Percentiles rank a stretch among this genome's conserved stretches.
Evolutionary conservation across 345 rosid species (phyloP).

Genomic region (Linum tenue): DNA sequence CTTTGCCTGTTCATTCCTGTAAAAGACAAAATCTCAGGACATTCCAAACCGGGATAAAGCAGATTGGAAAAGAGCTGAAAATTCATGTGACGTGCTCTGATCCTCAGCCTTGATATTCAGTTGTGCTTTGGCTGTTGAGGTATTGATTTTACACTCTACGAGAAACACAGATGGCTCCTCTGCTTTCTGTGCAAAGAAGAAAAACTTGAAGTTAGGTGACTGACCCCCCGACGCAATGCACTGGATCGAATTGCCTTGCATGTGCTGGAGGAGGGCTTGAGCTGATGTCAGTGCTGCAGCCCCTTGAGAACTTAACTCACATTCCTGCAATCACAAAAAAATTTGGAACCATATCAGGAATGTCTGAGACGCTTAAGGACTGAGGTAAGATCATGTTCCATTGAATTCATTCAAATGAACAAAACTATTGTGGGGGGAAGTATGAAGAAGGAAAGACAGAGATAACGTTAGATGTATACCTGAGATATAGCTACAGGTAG

Average conservation of each 20-base stretch:
- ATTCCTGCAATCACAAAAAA: slow-evolving; percentile 40
- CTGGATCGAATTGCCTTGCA: slow-evolving; percentile 77
- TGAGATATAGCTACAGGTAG: slow-evolving; percentile 56
- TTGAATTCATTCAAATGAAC: neutral
- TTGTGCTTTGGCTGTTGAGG: slow-evolving; percentile 64
- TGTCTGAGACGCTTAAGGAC: neutral
- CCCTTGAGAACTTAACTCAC: slow-evolving; percentile 55
- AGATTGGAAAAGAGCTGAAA: slow-evolving; percentile 44
- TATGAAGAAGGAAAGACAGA: neutral
- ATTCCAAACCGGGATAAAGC: slow-evolving; percentile 59
- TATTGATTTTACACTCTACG: slow-evolving; percentile 77
- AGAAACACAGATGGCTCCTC: slow-evolving; percentile 59
- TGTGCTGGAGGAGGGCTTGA: slow-evolving; percentile 67
- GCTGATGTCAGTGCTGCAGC: slow-evolving; percentile 57
- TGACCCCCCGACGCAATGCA: slow-evolving; percentile 97
- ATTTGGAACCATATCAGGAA: slow-evolving; percentile 5
- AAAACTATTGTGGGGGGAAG: neutral
- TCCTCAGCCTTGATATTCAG: slow-evolving; percentile 79
- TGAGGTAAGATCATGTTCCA: neutral
- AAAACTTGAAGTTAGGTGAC: slow-evolving; percentile 79
- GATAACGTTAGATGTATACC: slow-evolving; percentile 29
- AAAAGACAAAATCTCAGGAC: slow-evolving; percentile 17
- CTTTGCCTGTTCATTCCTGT: neutral
- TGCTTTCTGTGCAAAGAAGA: slow-evolving; percentile 86
- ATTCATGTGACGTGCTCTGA: slow-evolving; percentile 53